These are phyloP conservation scores for Rhytidhysteron rufulum DNA, from an alignment of 2,329 filamentous ascomycete species.

Conservation along the genomic window DNA sequence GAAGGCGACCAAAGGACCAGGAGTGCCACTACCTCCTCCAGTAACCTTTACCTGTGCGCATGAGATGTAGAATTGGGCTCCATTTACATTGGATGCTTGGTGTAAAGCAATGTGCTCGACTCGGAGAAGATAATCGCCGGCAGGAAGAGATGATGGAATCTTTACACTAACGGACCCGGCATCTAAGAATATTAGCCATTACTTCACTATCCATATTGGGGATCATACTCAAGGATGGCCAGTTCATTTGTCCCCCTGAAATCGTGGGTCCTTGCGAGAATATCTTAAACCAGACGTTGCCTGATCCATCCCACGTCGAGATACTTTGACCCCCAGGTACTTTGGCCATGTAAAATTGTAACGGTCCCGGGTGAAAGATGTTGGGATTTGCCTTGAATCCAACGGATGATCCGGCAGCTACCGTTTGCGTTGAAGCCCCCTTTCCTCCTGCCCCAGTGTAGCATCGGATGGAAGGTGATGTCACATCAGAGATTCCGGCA, in stretches of 20 bases:
- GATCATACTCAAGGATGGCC: conserved; percentile 5
- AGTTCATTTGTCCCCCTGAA: not conserved
- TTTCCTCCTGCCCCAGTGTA: conserved; percentile 18
- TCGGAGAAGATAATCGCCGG: conserved; percentile 42
- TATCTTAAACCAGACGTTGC: conserved; percentile 15
- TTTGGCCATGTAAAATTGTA: conserved; percentile 38
- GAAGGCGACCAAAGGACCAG: conserved; percentile 43
- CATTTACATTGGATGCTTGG: conserved; percentile 31
- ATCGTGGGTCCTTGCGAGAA: conserved; percentile 7
- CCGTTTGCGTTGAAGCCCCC: conserved; percentile 15
- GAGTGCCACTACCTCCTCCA: conserved; percentile 24
- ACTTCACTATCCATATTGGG: not conserved
- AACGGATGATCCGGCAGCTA: conserved; percentile 27
- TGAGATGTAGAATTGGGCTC: conserved; percentile 44
- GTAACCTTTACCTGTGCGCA: conserved; percentile 41
- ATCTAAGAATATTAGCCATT: not conserved
- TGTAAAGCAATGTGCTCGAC: conserved; percentile 45
- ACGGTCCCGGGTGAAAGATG: conserved; percentile 32
- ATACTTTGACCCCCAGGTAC: conserved; percentile 11
- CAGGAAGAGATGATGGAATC: conserved; percentile 17
- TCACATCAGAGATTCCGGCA: conserved; percentile 27
- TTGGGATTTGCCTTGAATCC: conserved; percentile 27
- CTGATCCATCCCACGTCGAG: conserved; percentile 6
- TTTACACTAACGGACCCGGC: not conserved
- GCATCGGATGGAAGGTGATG: conserved; percentile 28